Evolutionary conservation across 306 rosid genomes (phyloP).

Genomic region (Hippophae gyantsensis): DNA sequence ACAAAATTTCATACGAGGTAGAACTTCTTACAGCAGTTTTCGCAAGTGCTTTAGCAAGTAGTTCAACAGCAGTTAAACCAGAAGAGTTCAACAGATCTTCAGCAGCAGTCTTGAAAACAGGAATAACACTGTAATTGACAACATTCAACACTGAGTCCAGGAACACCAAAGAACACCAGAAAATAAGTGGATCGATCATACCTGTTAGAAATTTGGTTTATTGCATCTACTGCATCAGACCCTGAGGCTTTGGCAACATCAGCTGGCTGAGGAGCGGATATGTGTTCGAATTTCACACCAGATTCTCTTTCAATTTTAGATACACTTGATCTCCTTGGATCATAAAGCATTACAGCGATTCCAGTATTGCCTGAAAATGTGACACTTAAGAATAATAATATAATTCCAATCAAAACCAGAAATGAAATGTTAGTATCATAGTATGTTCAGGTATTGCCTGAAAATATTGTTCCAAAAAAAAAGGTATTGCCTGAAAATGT

Average conservation of each 20-base stretch:
- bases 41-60: conserved; percentile 88
- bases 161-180: not conserved
- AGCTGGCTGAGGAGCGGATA: conserved; percentile 76
- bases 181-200: conserved; percentile 12
- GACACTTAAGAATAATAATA: not conserved
- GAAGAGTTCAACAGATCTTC: conserved; percentile 63
- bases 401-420: not conserved
- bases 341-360: conserved; percentile 85
- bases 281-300: conserved; percentile 80
- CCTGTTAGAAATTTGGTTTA: conserved; percentile 66
- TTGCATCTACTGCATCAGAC: conserved; percentile 51
- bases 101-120: conserved; percentile 80
- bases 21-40: conserved; percentile 63
- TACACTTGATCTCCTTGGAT: conserved; percentile 63
- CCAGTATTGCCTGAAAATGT: conserved; percentile 38
- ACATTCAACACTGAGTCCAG: conserved; percentile 11
- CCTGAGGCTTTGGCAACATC: conserved; percentile 83
- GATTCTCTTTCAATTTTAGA: conserved; percentile 74
- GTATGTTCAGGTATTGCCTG: conserved; percentile 29
- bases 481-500: not conserved
- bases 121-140: conserved; percentile 49
- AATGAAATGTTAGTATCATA: not conserved
- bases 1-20: not conserved
- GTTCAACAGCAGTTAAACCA: conserved; percentile 69
- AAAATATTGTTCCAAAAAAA: not conserved